Conservation (phyloP, 2,329 filamentous ascomycete genomes). For the Ascocoryne sarcoides region DNA sequence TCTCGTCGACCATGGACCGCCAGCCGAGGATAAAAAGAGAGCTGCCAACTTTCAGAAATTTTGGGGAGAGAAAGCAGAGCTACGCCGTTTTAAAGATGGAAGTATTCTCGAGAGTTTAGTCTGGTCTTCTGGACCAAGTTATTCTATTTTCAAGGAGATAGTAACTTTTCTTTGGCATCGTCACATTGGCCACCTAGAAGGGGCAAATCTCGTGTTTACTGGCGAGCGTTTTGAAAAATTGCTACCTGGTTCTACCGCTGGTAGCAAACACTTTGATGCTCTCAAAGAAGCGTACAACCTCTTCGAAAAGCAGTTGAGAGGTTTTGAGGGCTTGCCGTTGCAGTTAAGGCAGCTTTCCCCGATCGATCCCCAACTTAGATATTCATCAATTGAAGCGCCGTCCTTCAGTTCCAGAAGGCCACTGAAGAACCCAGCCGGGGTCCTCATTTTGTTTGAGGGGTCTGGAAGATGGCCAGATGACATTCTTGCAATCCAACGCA, state of each 20-base stretch:
- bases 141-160: slow-evolving; percentile 71
- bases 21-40: slow-evolving; percentile 76
- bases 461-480: slow-evolving; percentile 93
- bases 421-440: slow-evolving; percentile 55
- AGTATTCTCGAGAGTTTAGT: slow-evolving; percentile 88
- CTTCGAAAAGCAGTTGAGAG: slow-evolving; percentile 69
- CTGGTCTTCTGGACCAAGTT: slow-evolving; percentile 59
- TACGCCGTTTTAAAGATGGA: slow-evolving; percentile 90
- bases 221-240: slow-evolving; percentile 38
- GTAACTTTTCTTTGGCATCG: slow-evolving; percentile 59
- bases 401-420: slow-evolving; percentile 32
- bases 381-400: slow-evolving; percentile 54
- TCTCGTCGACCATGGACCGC: slow-evolving; percentile 78
- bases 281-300: slow-evolving; percentile 61
- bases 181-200: slow-evolving; percentile 54
- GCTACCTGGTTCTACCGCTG: slow-evolving; percentile 30
- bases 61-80: slow-evolving; percentile 89
- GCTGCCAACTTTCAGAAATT: slow-evolving; percentile 77
- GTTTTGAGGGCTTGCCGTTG: slow-evolving; percentile 76
- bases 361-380: slow-evolving; percentile 64
- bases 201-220: slow-evolving; percentile 31
- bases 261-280: slow-evolving; percentile 51
- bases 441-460: slow-evolving; percentile 85
- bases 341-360: slow-evolving; percentile 73
- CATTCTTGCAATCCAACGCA: slow-evolving; percentile 80